Percentiles rank a stretch among this genome's conserved stretches.
These are phyloP conservation scores for Neonectria neomacrospora DNA, from an alignment of 2,329 filamentous ascomycete genomes.

Conservation along the genomic window DNA sequence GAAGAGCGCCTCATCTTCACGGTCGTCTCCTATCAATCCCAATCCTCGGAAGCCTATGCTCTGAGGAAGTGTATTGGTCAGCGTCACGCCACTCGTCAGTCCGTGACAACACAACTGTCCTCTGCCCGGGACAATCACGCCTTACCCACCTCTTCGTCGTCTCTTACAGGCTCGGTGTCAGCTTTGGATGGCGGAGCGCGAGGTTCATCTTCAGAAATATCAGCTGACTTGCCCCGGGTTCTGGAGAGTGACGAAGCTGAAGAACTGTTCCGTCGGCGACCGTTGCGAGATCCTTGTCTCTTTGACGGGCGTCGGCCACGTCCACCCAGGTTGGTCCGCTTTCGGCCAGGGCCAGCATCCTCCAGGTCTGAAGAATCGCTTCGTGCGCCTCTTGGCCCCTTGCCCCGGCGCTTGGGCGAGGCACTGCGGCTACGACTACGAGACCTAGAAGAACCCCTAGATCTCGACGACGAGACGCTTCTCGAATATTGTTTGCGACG, in stretches of 20 bases:
- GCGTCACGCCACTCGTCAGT: conserved; percentile 26
- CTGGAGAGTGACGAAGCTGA: conserved; percentile 63
- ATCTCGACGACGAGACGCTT: conserved; percentile 55
- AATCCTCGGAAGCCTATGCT: conserved; percentile 6
- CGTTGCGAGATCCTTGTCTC: conserved; percentile 33
- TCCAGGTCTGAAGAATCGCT: conserved; percentile 28
- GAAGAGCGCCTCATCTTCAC: conserved; percentile 49
- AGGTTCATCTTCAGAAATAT: conserved; percentile 58
- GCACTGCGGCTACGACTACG: conserved; percentile 40
- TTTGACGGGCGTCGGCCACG: conserved; percentile 24
- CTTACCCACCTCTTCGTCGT: conserved; percentile 42
- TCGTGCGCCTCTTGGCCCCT: conserved; percentile 22
- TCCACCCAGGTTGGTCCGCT: conserved; percentile 23
- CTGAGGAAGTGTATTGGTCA: conserved; percentile 25
- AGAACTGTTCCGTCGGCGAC: conserved; percentile 61
- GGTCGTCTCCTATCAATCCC: conserved; percentile 9
- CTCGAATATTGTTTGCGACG: conserved; percentile 52
- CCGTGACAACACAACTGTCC: conserved; percentile 11
- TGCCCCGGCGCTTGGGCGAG: conserved; percentile 35
- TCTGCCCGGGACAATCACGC: conserved; percentile 9
- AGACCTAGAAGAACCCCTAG: conserved; percentile 51
- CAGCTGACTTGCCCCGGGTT: conserved; percentile 65
- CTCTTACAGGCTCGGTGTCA: conserved; percentile 27
- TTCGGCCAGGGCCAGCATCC: conserved; percentile 21
- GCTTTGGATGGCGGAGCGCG: conserved; percentile 36